Evolutionary conservation across 345 rosid species (phyloP).

Genomic region (Pistacia atlantica): DNA sequence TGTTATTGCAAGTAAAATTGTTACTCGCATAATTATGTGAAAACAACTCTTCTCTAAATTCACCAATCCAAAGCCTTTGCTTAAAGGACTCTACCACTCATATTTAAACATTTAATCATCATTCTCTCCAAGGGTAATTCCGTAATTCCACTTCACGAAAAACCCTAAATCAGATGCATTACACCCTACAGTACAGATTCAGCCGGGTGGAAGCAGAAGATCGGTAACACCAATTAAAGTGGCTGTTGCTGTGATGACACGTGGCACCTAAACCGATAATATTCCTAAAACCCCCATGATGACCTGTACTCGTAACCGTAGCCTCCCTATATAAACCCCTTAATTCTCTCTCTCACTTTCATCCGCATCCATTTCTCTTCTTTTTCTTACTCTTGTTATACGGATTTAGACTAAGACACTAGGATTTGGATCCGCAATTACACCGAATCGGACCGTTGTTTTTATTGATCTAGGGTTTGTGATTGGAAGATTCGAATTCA

Average conservation of each 20-base stretch:
- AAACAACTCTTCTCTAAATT: no score
- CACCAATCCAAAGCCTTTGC: no score
- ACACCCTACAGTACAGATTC: not conserved
- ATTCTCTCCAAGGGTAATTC: not conserved
- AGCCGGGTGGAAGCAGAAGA: conserved; percentile 26
- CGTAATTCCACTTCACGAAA: not conserved
- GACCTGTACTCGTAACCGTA: conserved; percentile 52
- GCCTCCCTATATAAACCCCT: conserved; percentile 53
- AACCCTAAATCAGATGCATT: conserved; percentile 8
- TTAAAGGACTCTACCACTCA: no score
- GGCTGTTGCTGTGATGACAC: conserved; percentile 32
- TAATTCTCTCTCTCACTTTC: not conserved
- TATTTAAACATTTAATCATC: no score
- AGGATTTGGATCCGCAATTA: conserved; percentile 18
- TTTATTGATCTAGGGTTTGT: conserved; percentile 38
- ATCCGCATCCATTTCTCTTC: conserved; percentile 35
- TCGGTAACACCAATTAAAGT: conserved; percentile 9
- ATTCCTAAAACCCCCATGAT: conserved; percentile 20
- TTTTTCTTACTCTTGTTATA: not conserved
- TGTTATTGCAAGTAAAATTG: no score
- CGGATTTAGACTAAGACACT: conserved; percentile 32
- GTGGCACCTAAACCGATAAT: conserved; percentile 26
- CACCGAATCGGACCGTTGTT: not conserved
- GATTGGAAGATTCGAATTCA: not conserved
- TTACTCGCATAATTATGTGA: no score